Evolutionary conservation across 306 rosid species (phyloP).

Genomic region (Prunus davidiana): DNA sequence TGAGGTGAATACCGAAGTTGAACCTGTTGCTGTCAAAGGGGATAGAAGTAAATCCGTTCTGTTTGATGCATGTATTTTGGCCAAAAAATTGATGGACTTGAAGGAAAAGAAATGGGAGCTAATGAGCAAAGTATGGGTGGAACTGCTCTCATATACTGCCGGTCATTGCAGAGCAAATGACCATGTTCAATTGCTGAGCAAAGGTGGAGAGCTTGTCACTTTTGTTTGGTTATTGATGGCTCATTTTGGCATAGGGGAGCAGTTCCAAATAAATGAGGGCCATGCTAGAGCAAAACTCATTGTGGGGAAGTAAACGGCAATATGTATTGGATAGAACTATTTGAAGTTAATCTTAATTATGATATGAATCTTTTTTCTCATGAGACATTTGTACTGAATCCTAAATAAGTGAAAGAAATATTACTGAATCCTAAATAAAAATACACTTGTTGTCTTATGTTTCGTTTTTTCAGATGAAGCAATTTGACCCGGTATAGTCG

Average conservation of each 20-base stretch:
- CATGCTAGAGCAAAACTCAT: slow-evolving; percentile 20
- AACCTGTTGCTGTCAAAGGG: slow-evolving; percentile 19
- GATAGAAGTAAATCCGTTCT: slow-evolving; percentile 22
- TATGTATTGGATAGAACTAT: background rate
- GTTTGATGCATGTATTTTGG: slow-evolving; percentile 22
- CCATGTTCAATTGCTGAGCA: slow-evolving; percentile 17
- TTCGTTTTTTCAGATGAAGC: too few relatives aligned
- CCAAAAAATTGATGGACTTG: background rate
- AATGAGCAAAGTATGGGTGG: slow-evolving; percentile 22
- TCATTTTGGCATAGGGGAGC: slow-evolving; percentile 27
- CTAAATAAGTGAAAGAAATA: background rate
- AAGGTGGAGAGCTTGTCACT: slow-evolving; percentile 28
- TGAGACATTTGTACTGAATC: background rate
- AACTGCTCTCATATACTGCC: slow-evolving; percentile 25
- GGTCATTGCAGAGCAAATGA: slow-evolving; percentile 10
- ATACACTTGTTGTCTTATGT: too few relatives aligned
- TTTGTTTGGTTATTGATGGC: slow-evolving; percentile 30
- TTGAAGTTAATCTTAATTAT: background rate
- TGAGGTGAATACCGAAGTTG: background rate
- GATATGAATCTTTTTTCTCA: background rate
- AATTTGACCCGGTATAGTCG: too few relatives aligned
- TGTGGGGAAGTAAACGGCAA: background rate
- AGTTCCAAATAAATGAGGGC: slow-evolving; percentile 24
- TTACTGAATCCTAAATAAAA: background rate
- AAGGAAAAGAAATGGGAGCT: slow-evolving; percentile 4